Evolutionary conservation across 768 basidiomycete species (phyloP).

Genomic region (Filobasidium wieringae): DNA sequence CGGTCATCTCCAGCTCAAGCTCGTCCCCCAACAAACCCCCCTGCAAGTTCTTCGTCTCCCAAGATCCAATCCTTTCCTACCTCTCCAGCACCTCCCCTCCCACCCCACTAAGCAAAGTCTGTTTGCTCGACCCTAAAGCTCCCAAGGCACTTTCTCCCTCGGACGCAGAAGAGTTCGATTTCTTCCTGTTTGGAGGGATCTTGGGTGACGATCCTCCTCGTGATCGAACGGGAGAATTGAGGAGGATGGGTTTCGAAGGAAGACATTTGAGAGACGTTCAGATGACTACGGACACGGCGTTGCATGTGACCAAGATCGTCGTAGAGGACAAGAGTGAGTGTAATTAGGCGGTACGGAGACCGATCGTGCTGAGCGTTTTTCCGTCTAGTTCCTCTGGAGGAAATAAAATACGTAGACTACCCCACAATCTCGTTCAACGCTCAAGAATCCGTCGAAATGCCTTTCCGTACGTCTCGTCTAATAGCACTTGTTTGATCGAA

Average conservation of each 20-base stretch:
- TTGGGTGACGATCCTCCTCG: slow-evolving; percentile 89
- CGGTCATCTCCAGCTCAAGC: slow-evolving; percentile 28
- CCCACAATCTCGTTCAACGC: slow-evolving; percentile 80
- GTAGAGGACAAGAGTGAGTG: slow-evolving; percentile 55
- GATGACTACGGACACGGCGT: slow-evolving; percentile 97
- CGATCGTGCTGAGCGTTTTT: not conserved
- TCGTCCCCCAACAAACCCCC: slow-evolving; percentile 42
- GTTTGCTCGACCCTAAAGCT: slow-evolving; percentile 88
- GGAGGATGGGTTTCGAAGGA: slow-evolving; percentile 70
- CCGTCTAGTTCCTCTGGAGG: slow-evolving; percentile 53
- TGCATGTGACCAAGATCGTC: slow-evolving; percentile 77
- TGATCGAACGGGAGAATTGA: slow-evolving; percentile 80
- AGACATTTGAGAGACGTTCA: slow-evolving; percentile 77
- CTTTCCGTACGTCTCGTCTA: slow-evolving; percentile 58
- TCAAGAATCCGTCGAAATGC: slow-evolving; percentile 94
- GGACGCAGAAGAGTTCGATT: slow-evolving; percentile 66
- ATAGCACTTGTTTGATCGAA: not conserved
- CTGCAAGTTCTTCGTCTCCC: slow-evolving; percentile 45
- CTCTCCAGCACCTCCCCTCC: slow-evolving; percentile 40
- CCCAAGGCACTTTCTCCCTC: slow-evolving; percentile 55
- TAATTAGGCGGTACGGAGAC: slow-evolving; percentile 16
- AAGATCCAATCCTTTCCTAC: slow-evolving; percentile 40
- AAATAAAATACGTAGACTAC: slow-evolving; percentile 54
- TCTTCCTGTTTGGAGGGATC: slow-evolving; percentile 71
- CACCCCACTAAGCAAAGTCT: slow-evolving; percentile 53